Evolutionary conservation across 805 yeast genomes (phyloP).

Genomic region (Ogataea pilisensis): DNA sequence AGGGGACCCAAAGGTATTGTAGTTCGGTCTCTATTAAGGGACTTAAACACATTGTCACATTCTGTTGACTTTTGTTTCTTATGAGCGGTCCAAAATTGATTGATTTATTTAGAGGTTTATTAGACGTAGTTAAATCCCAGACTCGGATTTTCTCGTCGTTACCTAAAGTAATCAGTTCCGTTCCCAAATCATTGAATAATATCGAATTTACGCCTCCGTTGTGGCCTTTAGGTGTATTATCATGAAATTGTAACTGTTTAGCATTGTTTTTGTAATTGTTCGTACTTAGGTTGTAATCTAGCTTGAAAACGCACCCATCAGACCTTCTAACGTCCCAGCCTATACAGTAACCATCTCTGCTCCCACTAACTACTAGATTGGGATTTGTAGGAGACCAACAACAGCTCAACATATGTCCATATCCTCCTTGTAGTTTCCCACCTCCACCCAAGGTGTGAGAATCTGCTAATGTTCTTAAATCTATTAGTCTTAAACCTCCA

Average conservation of each 20-base stretch:
- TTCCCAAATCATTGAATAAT: slow-evolving; percentile 67
- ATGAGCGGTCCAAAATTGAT: slow-evolving; percentile 77
- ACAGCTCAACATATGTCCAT: slow-evolving; percentile 28
- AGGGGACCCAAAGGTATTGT: slow-evolving; percentile 63
- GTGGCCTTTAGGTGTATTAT: slow-evolving; percentile 54
- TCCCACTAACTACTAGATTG: slow-evolving; percentile 70
- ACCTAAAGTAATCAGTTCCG: slow-evolving; percentile 61
- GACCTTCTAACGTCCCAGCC: slow-evolving; percentile 84
- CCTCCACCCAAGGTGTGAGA: slow-evolving; percentile 58
- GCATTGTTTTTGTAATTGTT: slow-evolving; percentile 19
- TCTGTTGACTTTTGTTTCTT: slow-evolving; percentile 58
- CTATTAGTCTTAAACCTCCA: slow-evolving; percentile 51
- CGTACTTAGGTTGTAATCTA: slow-evolving; percentile 44
- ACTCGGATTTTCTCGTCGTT: slow-evolving; percentile 75
- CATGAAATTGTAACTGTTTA: slow-evolving; percentile 20
- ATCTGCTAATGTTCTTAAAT: slow-evolving; percentile 66
- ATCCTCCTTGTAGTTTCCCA: slow-evolving; percentile 27
- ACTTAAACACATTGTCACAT: slow-evolving; percentile 50
- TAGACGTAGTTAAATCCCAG: slow-evolving; percentile 66
- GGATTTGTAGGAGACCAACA: slow-evolving; percentile 67
- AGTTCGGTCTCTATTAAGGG: slow-evolving; percentile 48
- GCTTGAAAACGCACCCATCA: slow-evolving; percentile 54
- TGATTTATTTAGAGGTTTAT: slow-evolving; percentile 47
- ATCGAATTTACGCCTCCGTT: slow-evolving; percentile 76
- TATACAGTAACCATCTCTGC: slow-evolving; percentile 73